Conservation (phyloP, 495 filamentous ascomycete genomes). For the Tuber melanosporum region DNA sequence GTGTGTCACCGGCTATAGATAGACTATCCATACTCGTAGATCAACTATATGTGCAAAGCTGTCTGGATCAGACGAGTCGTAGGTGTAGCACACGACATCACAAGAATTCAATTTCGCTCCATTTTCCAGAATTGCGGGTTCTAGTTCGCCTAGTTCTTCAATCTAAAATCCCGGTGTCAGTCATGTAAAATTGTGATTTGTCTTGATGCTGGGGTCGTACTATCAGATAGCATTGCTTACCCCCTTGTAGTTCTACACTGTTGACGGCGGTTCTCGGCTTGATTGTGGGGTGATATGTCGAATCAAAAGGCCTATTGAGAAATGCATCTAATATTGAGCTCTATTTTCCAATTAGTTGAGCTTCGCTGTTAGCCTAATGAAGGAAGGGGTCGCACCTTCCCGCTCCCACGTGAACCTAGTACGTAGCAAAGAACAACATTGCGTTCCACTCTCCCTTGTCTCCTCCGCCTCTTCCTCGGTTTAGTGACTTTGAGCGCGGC, state of each 20-base stretch:
- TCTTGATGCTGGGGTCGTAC: slow-evolving; percentile 17
- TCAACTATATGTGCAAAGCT: slow-evolving; percentile 86
- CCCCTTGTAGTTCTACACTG: slow-evolving; percentile 89
- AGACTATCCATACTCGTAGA: slow-evolving; percentile 51
- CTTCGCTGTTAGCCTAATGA: slow-evolving; percentile 43
- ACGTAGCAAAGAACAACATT: slow-evolving; percentile 96
- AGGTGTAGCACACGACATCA: slow-evolving; percentile 89
- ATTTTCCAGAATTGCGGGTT: slow-evolving; percentile 89
- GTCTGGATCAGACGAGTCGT: slow-evolving; percentile 92
- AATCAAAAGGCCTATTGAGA: slow-evolving; percentile 76
- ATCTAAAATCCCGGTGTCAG: slow-evolving; percentile 45
- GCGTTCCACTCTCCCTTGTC: slow-evolving; percentile 77
- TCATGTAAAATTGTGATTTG: neutral
- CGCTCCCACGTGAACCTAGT: slow-evolving; percentile 72
- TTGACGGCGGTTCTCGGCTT: slow-evolving; percentile 90
- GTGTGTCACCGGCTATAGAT: neutral
- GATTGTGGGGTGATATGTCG: slow-evolving; percentile 88
- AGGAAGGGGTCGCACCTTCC: slow-evolving; percentile 50
- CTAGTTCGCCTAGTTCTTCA: slow-evolving; percentile 90
- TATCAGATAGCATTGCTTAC: slow-evolving; percentile 95
- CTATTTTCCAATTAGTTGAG: neutral
- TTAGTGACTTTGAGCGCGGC: slow-evolving; percentile 87
- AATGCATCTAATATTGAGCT: slow-evolving; percentile 77
- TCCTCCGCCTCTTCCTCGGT: slow-evolving; percentile 71
- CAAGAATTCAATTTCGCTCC: slow-evolving; percentile 82